Conservation (phyloP, 2,329 filamentous ascomycete species). For the Xenoacremonium recifei region DNA sequence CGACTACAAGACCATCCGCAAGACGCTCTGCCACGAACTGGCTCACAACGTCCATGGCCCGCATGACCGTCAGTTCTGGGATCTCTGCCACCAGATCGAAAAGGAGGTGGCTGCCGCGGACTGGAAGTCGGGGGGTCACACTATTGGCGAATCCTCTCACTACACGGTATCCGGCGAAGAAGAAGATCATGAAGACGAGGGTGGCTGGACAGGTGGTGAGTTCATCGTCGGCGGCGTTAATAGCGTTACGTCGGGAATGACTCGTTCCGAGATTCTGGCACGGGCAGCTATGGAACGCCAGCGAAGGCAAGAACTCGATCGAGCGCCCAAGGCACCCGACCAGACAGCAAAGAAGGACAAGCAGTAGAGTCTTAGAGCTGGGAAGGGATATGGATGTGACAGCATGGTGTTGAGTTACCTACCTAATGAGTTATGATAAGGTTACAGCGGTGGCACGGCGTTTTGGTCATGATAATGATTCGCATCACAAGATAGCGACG, state of each 20-base stretch:
- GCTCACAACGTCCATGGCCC: slow-evolving; percentile 86
- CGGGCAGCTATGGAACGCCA: slow-evolving; percentile 40
- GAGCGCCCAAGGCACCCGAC: slow-evolving; percentile 30
- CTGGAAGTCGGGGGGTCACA: slow-evolving; percentile 70
- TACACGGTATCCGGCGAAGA: slow-evolving; percentile 52
- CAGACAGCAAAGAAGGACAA: slow-evolving; percentile 29
- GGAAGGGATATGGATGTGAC: too few relatives aligned
- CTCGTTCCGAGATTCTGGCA: slow-evolving; percentile 71
- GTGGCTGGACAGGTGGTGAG: slow-evolving; percentile 76
- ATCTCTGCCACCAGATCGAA: slow-evolving; percentile 83
- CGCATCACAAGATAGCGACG: too few relatives aligned
- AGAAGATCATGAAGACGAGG: slow-evolving; percentile 62
- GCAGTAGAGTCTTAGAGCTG: too few relatives aligned
- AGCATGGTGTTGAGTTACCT: too few relatives aligned
- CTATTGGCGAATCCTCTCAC: slow-evolving; percentile 62
- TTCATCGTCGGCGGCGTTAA: slow-evolving; percentile 66
- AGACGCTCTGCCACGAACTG: slow-evolving; percentile 92
- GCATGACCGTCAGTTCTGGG: slow-evolving; percentile 88
- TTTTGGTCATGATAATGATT: too few relatives aligned
- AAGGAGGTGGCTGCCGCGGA: slow-evolving; percentile 78
- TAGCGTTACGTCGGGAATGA: slow-evolving; percentile 49
- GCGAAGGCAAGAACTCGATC: slow-evolving; percentile 31
- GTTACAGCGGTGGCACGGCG: too few relatives aligned
- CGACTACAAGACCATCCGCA: slow-evolving; percentile 87
- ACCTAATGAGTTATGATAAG: too few relatives aligned